Conservation (phyloP, 1,284 basidiomycete genomes). For the Ceratobasidium papillatum region DNA sequence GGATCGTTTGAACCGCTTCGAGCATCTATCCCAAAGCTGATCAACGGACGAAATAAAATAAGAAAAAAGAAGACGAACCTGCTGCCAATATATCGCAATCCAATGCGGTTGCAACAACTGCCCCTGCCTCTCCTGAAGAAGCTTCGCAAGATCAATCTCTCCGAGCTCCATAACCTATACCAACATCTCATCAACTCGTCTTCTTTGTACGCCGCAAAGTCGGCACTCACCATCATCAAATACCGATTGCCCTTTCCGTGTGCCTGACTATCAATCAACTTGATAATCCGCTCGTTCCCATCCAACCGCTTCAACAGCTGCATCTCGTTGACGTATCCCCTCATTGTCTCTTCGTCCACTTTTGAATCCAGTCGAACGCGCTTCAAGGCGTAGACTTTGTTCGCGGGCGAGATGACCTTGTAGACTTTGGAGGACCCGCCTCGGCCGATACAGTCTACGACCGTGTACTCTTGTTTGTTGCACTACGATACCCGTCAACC, state of each 20-base stretch:
- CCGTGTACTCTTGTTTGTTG: conserved; percentile 82
- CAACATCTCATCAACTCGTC: conserved; percentile 30
- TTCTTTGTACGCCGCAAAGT: not conserved
- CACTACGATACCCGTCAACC: conserved; percentile 48
- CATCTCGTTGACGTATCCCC: conserved; percentile 94
- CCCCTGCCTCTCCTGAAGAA: conserved; percentile 82
- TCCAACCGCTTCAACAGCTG: conserved; percentile 83
- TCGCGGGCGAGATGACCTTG: conserved; percentile 79
- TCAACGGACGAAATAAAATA: not conserved
- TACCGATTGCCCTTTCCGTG: conserved; percentile 69
- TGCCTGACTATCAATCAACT: conserved; percentile 75
- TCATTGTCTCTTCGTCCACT: conserved; percentile 84
- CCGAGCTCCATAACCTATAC: conserved; percentile 87
- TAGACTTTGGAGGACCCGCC: conserved; percentile 95
- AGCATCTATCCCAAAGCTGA: conserved; percentile 72
- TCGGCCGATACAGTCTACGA: conserved; percentile 87
- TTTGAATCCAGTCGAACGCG: conserved; percentile 81
- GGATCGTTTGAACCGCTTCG: conserved; percentile 93
- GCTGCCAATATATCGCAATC: conserved; percentile 94
- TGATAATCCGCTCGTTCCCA: conserved; percentile 89
- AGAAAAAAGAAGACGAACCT: conserved; percentile 62
- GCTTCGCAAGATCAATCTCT: conserved; percentile 84
- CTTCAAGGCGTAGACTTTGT: conserved; percentile 88
- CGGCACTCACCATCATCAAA: conserved; percentile 66
- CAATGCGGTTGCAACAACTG: conserved; percentile 89